Conservation (phyloP, 2,329 filamentous ascomycete genomes). For the Colletotrichum lini region DNA sequence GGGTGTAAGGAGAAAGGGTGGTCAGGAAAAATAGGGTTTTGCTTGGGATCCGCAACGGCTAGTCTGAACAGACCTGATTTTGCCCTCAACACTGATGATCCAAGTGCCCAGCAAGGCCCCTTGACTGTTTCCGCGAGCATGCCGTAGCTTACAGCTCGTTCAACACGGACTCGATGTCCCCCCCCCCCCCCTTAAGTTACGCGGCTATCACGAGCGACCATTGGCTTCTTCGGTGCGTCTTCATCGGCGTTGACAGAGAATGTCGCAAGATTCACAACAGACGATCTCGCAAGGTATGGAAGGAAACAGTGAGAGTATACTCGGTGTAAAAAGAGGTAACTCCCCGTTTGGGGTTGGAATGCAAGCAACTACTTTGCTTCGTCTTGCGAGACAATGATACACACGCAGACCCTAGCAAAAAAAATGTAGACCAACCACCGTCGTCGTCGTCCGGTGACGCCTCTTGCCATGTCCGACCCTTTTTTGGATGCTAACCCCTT, state of each 20-base stretch:
- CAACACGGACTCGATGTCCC: not conserved
- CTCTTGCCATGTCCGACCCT: conserved; percentile 1
- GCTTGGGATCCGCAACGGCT: conserved; percentile 35
- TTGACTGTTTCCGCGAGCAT: too few species aligned
- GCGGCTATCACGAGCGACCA: not conserved
- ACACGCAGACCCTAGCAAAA: not conserved
- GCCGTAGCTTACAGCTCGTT: not conserved
- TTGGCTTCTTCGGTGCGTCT: not conserved
- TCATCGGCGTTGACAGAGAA: too few species aligned
- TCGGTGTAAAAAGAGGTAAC: not conserved
- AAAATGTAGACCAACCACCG: not conserved
- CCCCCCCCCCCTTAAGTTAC: not conserved
- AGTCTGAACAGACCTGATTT: conserved; percentile 39
- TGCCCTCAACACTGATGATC: conserved; percentile 21
- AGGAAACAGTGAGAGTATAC: not conserved
- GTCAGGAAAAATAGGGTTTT: conserved; percentile 35
- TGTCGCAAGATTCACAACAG: not conserved
- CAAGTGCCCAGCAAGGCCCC: not conserved
- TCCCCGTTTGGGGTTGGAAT: not conserved
- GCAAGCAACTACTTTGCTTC: conserved; percentile 4
- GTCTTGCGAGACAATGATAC: not conserved
- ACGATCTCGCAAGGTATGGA: not conserved
- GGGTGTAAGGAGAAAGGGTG: conserved; percentile 40
- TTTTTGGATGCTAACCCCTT: not conserved
- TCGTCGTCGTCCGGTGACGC: conserved; percentile 2